These are phyloP conservation scores for Mycena chlorophos DNA, from an alignment of 768 basidiomycete genomes.

Conservation along the genomic window DNA sequence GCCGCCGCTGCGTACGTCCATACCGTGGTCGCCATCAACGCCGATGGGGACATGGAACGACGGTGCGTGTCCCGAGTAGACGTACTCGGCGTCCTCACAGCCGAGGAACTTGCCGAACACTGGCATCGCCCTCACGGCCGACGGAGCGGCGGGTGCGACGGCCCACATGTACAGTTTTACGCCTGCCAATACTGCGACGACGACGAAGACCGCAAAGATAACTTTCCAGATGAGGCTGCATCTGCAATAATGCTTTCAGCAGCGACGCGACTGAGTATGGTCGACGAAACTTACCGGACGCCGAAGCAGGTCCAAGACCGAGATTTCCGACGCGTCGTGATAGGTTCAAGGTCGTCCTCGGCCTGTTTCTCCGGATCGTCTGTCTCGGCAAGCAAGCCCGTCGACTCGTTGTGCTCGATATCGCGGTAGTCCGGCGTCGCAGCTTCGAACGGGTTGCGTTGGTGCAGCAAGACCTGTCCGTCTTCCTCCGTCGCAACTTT, in stretches of 20 bases:
- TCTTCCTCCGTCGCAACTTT: conserved; percentile 45
- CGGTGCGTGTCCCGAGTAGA: conserved; percentile 44
- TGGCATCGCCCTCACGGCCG: conserved; percentile 60
- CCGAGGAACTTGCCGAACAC: conserved; percentile 53
- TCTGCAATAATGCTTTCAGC: conserved; percentile 28
- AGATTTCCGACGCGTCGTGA: conserved; percentile 34
- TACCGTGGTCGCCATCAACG: conserved; percentile 39
- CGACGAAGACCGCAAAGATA: conserved; percentile 42
- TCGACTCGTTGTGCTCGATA: conserved; percentile 28
- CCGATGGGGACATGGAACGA: conserved; percentile 42
- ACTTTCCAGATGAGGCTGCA: conserved; percentile 56
- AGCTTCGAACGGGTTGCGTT: too few relatives aligned
- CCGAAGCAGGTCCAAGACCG: conserved; percentile 56
- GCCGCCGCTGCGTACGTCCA: conserved; percentile 49
- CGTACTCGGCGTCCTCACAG: conserved; percentile 44
- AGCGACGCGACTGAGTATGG: conserved; percentile 6
- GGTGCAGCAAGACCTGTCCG: conserved; percentile 37
- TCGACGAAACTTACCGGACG: conserved; percentile 44
- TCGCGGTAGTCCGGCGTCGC: conserved; percentile 21
- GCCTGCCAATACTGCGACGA: too few relatives aligned
- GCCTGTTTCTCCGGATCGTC: conserved; percentile 27
- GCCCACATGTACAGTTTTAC: too few relatives aligned
- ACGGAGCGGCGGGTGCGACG: too few relatives aligned
- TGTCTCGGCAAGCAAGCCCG: conserved; percentile 34
- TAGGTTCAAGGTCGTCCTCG: too few relatives aligned